Percentiles rank a stretch among this genome's conserved stretches.
These are phyloP conservation scores for Phaeolepiota aurea DNA, from an alignment of 768 basidiomycete species.

Conservation along the genomic window DNA sequence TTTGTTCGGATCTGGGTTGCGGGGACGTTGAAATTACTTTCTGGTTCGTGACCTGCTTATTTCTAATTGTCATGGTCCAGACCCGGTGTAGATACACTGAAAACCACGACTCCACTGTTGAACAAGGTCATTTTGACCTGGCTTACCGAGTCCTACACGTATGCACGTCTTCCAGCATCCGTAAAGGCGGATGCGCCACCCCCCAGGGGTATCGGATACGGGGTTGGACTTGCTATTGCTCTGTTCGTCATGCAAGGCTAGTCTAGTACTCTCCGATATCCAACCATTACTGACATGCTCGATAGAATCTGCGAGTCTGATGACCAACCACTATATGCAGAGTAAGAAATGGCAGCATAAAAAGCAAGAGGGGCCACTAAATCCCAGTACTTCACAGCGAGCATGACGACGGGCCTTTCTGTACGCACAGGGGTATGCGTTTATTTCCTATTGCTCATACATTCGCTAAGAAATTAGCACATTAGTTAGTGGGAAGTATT, in stretches of 20 bases:
- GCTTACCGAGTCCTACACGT: constrained; percentile 41
- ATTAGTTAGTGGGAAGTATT: constrained; percentile 24
- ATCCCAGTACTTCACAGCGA: constrained; percentile 16
- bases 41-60: constrained; percentile 18
- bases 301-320: constrained; percentile 33
- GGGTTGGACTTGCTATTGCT: constrained; percentile 50
- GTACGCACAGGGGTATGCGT: constrained; percentile 38
- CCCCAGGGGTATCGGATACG: constrained; percentile 49
- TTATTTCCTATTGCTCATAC: background rate
- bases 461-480: background rate
- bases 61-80: constrained; percentile 3
- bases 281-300: background rate
- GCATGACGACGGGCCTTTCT: constrained; percentile 39
- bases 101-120: constrained; percentile 47
- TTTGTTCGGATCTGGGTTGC: constrained; percentile 36
- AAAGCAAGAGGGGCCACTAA: too few species aligned
- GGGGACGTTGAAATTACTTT: constrained; percentile 38
- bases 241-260: constrained; percentile 56
- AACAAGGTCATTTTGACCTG: constrained; percentile 54
- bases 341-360: too few species aligned
- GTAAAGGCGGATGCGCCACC: constrained; percentile 24
- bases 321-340: constrained; percentile 38
- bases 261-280: constrained; percentile 8
- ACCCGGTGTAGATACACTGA: constrained; percentile 30
- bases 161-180: constrained; percentile 24